Percentiles rank a stretch among this genome's conserved stretches.
Evolutionary conservation across 1,284 basidiomycete genomes (phyloP).

Genomic region (Volvariella surrecta): DNA sequence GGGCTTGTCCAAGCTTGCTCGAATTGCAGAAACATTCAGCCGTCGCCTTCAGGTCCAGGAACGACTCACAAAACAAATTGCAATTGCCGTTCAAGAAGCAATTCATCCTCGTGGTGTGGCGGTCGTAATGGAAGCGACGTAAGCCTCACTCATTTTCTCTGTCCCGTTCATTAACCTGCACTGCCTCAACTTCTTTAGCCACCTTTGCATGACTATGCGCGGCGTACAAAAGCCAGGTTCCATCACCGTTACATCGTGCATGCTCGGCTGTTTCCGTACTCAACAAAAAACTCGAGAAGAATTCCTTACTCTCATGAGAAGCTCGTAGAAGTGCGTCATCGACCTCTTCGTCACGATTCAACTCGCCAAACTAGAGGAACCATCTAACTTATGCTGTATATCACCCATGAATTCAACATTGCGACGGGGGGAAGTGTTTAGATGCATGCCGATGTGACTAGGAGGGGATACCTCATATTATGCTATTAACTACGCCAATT

Average conservation of each 20-base stretch:
- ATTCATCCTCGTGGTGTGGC: slow-evolving; percentile 97
- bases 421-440: neutral
- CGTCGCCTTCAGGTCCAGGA: slow-evolving; percentile 97
- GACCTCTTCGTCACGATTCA: slow-evolving; percentile 19
- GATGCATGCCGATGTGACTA: neutral
- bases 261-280: slow-evolving; percentile 96
- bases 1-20: slow-evolving; percentile 94
- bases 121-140: slow-evolving; percentile 98
- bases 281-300: slow-evolving; percentile 98
- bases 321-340: slow-evolving; percentile 24
- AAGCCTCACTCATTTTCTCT: slow-evolving; percentile 26
- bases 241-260: slow-evolving; percentile 95
- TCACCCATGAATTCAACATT: neutral
- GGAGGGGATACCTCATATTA: slow-evolving; percentile 1
- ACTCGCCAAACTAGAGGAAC: slow-evolving; percentile 18
- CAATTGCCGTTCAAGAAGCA: slow-evolving; percentile 94
- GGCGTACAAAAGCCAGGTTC: slow-evolving; percentile 99
- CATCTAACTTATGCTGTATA: neutral
- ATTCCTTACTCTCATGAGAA: slow-evolving; percentile 75
- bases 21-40: slow-evolving; percentile 97
- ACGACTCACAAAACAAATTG: slow-evolving; percentile 95
- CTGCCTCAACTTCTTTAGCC: slow-evolving; percentile 41
- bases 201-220: slow-evolving; percentile 99
- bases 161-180: slow-evolving; percentile 7
- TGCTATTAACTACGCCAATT: slow-evolving; percentile 1